Conservation (phyloP, 352 stramenopile species). For the Elongisporangium prolatum region DNA sequence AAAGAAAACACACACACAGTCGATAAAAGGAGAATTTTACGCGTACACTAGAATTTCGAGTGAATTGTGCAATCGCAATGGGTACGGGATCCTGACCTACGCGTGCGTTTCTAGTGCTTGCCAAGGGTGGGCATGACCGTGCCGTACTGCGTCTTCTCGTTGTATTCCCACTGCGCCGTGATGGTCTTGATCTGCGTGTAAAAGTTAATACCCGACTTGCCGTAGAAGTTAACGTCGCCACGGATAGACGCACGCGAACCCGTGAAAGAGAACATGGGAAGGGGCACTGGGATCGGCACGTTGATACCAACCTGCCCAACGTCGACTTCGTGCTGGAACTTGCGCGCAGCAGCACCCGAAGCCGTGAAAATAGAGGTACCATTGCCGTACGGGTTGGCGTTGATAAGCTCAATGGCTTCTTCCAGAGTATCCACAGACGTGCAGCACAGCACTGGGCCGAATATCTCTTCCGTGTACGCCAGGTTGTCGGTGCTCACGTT, state of each 20-base stretch:
- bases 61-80: background rate
- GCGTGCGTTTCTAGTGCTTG: conserved; percentile 2
- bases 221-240: conserved; percentile 98
- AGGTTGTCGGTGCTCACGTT: conserved; percentile 82
- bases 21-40: background rate
- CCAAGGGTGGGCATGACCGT: conserved; percentile 91
- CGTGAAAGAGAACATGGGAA: conserved; percentile 98
- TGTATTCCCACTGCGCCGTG: conserved; percentile 94
- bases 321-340: conserved; percentile 96
- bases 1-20: background rate
- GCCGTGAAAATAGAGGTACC: conserved; percentile 96
- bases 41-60: background rate
- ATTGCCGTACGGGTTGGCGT: conserved; percentile 96
- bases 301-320: conserved; percentile 96
- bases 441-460: conserved; percentile 94
- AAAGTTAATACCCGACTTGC: conserved; percentile 95
- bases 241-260: conserved; percentile 92
- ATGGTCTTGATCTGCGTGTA: conserved; percentile 98
- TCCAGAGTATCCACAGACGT: conserved; percentile 92
- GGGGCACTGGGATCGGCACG: conserved; percentile 96
- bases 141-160: conserved; percentile 85
- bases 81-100: background rate
- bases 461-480: conserved; percentile 95
- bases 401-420: conserved; percentile 95
- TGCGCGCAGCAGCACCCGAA: conserved; percentile 90